Evolutionary conservation across 2,329 filamentous ascomycete species (phyloP), one percentile per base, ranked within the genome.

Genomic region (Colletotrichum musae): DNA sequence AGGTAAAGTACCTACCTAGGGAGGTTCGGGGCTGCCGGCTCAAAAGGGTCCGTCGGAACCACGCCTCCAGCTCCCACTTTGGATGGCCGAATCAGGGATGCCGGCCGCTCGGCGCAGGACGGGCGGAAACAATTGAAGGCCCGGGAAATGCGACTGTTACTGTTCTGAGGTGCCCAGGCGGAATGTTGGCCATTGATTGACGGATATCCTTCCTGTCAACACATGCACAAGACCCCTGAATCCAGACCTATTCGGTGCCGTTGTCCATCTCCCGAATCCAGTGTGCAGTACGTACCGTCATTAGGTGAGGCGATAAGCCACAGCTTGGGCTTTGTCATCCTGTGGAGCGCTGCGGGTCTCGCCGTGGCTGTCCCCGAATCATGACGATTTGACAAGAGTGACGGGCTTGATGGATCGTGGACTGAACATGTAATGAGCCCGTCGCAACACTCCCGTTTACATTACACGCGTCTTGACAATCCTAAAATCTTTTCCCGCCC

Each of bases 341-440:
- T 24, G 47, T 50, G 47, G n/a, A 50, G 12, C 47, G 21, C 7
- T 12, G 28, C 26, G 58, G 58, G 39, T 48, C 45, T 24, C 32
- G n/a, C 15, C 47, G 56, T 39, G 51, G 67, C 63, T 66, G 39
- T 39, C 45, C 45, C 41, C 56, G 26, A 70, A 67, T 70, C 62
- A 67, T 70, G 67, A 70, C 67, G 67, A 66, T 48, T 61, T 26
- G 62, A 60, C 61, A 26, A n/a, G n/a, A 16, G 32, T 43, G 56
- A 16, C 45, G 13, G 16, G 7, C 18, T 7, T 9, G 45, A 12
- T n/a, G 16, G 16, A 7, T 6, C 47, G 39, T 61, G 18, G n/a
- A 68, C 52, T 63, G 32, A 26, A 45, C 63, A 47, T 66, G 36
- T 60, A 56, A 61, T 70, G 56, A 57, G 56, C 62, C 62, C 48